Evolutionary conservation across 2,329 filamentous ascomycete genomes (phyloP).

Genomic region (Akanthomyces muscarius): DNA sequence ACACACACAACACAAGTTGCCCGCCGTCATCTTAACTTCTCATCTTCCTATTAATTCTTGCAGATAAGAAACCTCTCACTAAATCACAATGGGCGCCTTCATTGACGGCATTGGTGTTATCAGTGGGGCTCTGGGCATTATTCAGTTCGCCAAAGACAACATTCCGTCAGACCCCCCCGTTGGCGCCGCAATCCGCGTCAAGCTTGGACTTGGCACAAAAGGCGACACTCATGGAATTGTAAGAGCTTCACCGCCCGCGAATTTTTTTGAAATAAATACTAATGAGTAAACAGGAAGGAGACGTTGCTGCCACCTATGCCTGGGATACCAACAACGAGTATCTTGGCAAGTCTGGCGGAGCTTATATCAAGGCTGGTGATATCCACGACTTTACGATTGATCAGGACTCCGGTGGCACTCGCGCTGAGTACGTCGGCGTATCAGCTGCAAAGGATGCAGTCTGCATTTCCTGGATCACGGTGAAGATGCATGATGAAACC

Average conservation of each 20-base stretch:
- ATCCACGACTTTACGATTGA: constrained; percentile 7
- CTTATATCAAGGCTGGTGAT: constrained; percentile 1
- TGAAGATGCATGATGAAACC: constrained; percentile 15
- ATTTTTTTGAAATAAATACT: neutral
- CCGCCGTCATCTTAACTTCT: too few species aligned
- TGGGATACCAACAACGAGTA: constrained; percentile 17
- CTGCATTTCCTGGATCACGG: constrained; percentile 16
- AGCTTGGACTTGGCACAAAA: constrained; percentile 5
- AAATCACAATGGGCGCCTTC: too few species aligned
- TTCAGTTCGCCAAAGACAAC: neutral
- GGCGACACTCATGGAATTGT: constrained; percentile 2
- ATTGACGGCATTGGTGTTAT: neutral
- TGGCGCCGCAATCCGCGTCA: constrained; percentile 1
- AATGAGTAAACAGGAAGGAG: neutral
- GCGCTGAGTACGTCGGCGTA: constrained; percentile 16
- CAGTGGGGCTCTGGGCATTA: neutral
- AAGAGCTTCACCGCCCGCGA: neutral
- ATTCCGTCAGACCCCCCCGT: neutral
- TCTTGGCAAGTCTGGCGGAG: constrained; percentile 9
- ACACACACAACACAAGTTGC: too few species aligned
- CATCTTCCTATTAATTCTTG: too few species aligned
- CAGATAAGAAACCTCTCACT: too few species aligned
- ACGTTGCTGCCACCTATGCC: constrained; percentile 6
- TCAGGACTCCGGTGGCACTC: constrained; percentile 7
- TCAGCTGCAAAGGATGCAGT: constrained; percentile 11